These are phyloP conservation scores for Tetrapisispora taiwanensis DNA, from an alignment of 805 yeast species.

Conservation along the genomic window DNA sequence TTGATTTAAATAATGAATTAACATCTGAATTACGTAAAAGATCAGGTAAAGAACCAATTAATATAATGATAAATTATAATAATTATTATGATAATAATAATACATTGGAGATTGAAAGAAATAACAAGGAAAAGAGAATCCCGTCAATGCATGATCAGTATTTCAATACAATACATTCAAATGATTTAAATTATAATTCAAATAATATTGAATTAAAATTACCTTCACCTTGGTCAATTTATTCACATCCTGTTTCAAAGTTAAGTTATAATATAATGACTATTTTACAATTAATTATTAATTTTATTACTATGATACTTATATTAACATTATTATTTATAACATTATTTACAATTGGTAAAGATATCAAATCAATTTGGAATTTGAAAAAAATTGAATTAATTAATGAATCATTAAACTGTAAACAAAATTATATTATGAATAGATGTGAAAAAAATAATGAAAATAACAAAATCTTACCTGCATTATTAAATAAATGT, in stretches of 20 bases:
- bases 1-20: slow-evolving; percentile 1
- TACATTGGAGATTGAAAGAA: not conserved
- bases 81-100: slow-evolving; percentile 13
- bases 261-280: slow-evolving; percentile 50
- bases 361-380: slow-evolving; percentile 46
- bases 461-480: slow-evolving; percentile 30
- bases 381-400: slow-evolving; percentile 35
- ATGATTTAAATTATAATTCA: not conserved
- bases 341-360: slow-evolving; percentile 39
- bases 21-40: slow-evolving; percentile 12
- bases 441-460: slow-evolving; percentile 50
- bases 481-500: slow-evolving; percentile 51
- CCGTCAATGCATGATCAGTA: slow-evolving; percentile 2
- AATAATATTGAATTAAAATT: slow-evolving; percentile 11
- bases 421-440: slow-evolving; percentile 41
- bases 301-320: slow-evolving; percentile 37
- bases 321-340: slow-evolving; percentile 36
- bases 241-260: slow-evolving; percentile 42
- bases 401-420: slow-evolving; percentile 42
- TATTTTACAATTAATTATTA: slow-evolving; percentile 47
- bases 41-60: slow-evolving; percentile 14
- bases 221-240: slow-evolving; percentile 52
- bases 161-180: not conserved
- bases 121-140: not conserved
- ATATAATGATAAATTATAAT: slow-evolving; percentile 23